Percentiles rank a stretch among this genome's conserved stretches.
Conservation (phyloP, 352 stramenopile genomes). For the Phytophthora ramorum region DNA sequence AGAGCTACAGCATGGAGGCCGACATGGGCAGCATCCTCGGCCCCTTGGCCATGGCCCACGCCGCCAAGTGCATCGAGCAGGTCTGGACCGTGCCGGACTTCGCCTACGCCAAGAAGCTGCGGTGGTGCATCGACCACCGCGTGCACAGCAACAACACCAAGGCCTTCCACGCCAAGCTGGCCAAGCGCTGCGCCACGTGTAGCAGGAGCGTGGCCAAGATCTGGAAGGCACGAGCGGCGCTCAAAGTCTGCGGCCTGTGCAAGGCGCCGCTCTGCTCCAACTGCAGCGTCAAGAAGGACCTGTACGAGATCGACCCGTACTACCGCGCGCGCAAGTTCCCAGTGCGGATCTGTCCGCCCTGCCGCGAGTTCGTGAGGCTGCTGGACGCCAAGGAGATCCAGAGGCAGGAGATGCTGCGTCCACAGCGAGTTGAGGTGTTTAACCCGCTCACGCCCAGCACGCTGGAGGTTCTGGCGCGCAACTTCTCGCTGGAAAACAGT, state of each 20-base stretch:
- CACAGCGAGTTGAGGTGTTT: conserved; percentile 22
- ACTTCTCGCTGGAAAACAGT: conserved; percentile 46
- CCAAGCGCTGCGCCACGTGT: conserved; percentile 29
- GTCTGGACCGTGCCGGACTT: conserved; percentile 43
- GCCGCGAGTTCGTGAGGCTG: conserved; percentile 34
- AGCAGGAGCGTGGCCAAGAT: conserved; percentile 26
- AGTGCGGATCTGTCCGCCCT: conserved; percentile 34
- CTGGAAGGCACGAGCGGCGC: conserved; percentile 20
- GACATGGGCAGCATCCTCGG: conserved; percentile 42
- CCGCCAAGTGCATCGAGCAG: conserved; percentile 41
- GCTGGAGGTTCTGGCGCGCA: conserved; percentile 31
- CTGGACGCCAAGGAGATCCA: conserved; percentile 40
- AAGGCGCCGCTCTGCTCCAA: conserved; percentile 40
- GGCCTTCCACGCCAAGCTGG: conserved; percentile 28
- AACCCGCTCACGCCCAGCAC: conserved; percentile 38
- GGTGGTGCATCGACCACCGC: conserved; percentile 41
- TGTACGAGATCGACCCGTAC: conserved; percentile 39
- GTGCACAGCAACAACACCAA: conserved; percentile 38
- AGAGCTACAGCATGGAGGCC: conserved; percentile 50
- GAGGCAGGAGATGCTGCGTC: conserved; percentile 32
- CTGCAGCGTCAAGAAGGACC: conserved; percentile 29
- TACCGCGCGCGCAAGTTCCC: conserved; percentile 34
- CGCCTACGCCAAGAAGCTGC: conserved; percentile 44
- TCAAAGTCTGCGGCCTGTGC: conserved; percentile 34
- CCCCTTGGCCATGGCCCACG: conserved; percentile 37